phyloP scores from a whole-genome alignment of 306 rosid species.

The Cicer judaicum region DNA sequence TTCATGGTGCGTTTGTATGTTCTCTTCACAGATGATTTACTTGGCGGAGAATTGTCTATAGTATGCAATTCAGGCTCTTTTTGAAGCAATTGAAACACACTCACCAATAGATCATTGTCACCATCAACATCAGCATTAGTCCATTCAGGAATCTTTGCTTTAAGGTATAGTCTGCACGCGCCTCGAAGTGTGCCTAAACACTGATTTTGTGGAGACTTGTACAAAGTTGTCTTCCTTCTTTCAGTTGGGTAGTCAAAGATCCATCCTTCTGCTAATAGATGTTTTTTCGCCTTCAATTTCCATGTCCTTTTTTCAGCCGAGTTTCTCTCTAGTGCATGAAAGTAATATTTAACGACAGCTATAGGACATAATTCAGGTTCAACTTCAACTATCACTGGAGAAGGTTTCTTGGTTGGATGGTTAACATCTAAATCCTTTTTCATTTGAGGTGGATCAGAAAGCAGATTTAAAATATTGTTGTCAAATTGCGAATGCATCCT shows the following conservation, averaged over 20 bases:
- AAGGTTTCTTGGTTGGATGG: constrained; percentile 32
- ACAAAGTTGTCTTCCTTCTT: constrained; percentile 47
- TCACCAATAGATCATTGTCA: constrained; percentile 33
- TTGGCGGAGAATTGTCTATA: constrained; percentile 31
- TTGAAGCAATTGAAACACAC: constrained; percentile 50
- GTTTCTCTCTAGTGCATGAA: constrained; percentile 22
- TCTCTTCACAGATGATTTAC: constrained; percentile 36
- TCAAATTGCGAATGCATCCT: constrained; percentile 29
- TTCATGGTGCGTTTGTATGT: constrained; percentile 35
- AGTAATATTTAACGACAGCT: constrained; percentile 57
- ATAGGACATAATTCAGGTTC: constrained; percentile 54
- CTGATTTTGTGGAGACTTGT: constrained; percentile 57
- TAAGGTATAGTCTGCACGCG: constrained; percentile 60
- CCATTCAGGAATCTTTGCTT: constrained; percentile 46
- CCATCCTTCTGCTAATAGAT: constrained; percentile 67
- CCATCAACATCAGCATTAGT: constrained; percentile 34
- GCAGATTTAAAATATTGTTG: constrained; percentile 20
- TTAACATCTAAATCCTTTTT: constrained; percentile 37
- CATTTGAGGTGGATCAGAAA: constrained; percentile 36
- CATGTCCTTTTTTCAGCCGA: constrained; percentile 22
- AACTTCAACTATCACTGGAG: constrained; percentile 8
- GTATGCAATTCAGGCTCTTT: constrained; percentile 42
- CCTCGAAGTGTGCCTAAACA: constrained; percentile 46
- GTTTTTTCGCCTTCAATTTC: constrained; percentile 54
- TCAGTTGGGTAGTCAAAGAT: constrained; percentile 41